Base-by-base conservation (phyloP, 2,329 filamentous ascomycete genomes). In the Penicillium paneum region DNA sequence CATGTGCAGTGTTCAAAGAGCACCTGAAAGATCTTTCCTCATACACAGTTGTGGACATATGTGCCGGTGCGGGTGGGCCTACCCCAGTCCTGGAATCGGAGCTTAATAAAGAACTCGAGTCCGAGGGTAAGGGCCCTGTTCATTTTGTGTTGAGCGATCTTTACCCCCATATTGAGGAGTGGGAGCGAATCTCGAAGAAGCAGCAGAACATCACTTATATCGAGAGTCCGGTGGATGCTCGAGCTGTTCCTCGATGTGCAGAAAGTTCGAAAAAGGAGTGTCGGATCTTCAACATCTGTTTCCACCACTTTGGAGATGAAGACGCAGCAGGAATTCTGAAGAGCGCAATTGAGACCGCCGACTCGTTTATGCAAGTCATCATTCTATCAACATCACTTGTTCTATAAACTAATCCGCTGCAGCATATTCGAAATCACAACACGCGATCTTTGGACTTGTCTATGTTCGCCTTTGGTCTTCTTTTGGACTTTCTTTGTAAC, bases 1-100 rank as follows among this genome's bases (percentile, higher is more conserved):
- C 24, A 28, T 58, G 45, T 24, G 52, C 44, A 7, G 49, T 65
- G 13, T 46, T 66, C 34, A 39, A 52, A 8, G 55, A 60, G 11
- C 36, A 87, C 13, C 77, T 78, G 34, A 56, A 66, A 5, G 66
- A 74, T 26, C 74, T 83, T 1, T 72, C 77, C 17, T 71, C 76
- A 2, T 85, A 87, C 70, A 84, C 81, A 17, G 85, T 88, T 62
- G 80, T 91, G 57, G 89, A 92, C 74, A 89, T 91, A 71, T 90
- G 88, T 69, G 86, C 88, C 2, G 89, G 89, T 48, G 85, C 81
- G 13, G 89, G 89, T 38, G 88, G 88, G 0, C 87, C 87, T 0
- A 89, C 85, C 1, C 86, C 85, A 0, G 76, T 74, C 36, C 84
- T 89, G 47, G 86, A 88, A 69, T 76, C 73, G 11, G 74, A 79